These are phyloP conservation scores for Beauveria caledonica DNA, from an alignment of 2,329 filamentous ascomycete species.

Conservation along the genomic window DNA sequence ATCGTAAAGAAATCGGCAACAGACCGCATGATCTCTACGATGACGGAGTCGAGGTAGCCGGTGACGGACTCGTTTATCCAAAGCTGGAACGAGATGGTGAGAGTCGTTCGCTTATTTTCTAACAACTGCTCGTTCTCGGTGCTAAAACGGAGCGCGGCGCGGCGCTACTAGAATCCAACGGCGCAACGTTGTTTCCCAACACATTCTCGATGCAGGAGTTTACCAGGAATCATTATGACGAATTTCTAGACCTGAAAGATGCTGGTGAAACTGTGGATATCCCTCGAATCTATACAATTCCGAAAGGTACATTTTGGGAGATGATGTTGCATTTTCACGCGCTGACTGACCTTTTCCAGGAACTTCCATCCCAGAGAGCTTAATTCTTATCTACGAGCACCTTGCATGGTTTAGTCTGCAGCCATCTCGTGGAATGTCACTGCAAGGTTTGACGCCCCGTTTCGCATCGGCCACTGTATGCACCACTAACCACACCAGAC, in stretches of 20 bases:
- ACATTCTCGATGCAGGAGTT: conserved; percentile 13
- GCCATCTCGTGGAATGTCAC: conserved; percentile 11
- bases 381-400: conserved; percentile 13
- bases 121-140: not conserved
- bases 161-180: conserved; percentile 2
- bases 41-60: not conserved
- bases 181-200: conserved; percentile 10
- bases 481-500: not conserved
- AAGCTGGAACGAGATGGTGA: not conserved
- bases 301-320: not conserved
- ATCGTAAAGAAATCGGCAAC: not conserved
- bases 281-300: not conserved
- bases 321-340: not conserved
- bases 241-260: conserved; percentile 5
- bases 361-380: conserved; percentile 4
- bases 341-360: not conserved
- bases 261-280: not conserved
- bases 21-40: not conserved
- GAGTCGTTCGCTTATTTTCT: too few relatives aligned
- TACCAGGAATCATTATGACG: conserved; percentile 1
- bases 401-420: conserved; percentile 9
- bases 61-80: not conserved
- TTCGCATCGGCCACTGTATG: not conserved
- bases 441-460: not conserved
- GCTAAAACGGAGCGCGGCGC: not conserved